A percentile compares a stretch with the other conserved stretches of the same genome.
These are phyloP conservation scores for Colletotrichum phormii DNA, from an alignment of 2,329 filamentous ascomycete species.

Conservation along the genomic window DNA sequence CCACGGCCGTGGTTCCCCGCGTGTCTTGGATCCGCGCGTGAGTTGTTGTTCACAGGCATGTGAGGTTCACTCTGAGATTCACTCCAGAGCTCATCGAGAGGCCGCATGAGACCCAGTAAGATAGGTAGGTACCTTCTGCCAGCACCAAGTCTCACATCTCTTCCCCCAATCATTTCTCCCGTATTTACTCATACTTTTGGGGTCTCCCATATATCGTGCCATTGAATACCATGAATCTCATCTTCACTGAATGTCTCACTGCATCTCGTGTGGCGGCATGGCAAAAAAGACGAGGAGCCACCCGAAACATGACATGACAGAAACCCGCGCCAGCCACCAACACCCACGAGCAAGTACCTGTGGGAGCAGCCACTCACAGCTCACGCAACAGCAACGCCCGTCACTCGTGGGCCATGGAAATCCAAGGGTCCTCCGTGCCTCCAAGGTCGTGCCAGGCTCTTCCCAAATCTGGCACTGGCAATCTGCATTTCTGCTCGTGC, in stretches of 20 bases:
- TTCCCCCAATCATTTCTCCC: neutral
- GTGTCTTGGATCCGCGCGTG: neutral
- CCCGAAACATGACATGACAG: constrained; percentile 35
- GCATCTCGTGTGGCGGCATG: constrained; percentile 10
- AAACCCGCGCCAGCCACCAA: constrained; percentile 23
- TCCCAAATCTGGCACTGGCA: neutral
- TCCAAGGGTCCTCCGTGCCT: constrained; percentile 8
- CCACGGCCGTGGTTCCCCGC: neutral
- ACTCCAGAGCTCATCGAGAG: neutral
- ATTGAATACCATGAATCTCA: neutral
- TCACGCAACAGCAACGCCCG: constrained; percentile 12
- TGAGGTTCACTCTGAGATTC: neutral
- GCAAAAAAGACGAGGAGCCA: constrained; percentile 14
- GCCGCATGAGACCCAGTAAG: neutral
- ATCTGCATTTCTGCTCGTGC: constrained; percentile 1
- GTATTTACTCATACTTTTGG: neutral
- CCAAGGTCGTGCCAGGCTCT: neutral
- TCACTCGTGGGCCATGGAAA: neutral
- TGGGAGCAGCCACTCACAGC: constrained; percentile 18
- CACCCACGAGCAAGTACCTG: neutral
- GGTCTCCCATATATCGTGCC: neutral
- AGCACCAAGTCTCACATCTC: neutral
- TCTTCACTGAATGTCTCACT: neutral
- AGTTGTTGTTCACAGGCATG: neutral
- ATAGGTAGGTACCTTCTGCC: neutral